phyloP scores from a whole-genome alignment of 1,284 basidiomycete species.

The Tausonia pullulans region DNA sequence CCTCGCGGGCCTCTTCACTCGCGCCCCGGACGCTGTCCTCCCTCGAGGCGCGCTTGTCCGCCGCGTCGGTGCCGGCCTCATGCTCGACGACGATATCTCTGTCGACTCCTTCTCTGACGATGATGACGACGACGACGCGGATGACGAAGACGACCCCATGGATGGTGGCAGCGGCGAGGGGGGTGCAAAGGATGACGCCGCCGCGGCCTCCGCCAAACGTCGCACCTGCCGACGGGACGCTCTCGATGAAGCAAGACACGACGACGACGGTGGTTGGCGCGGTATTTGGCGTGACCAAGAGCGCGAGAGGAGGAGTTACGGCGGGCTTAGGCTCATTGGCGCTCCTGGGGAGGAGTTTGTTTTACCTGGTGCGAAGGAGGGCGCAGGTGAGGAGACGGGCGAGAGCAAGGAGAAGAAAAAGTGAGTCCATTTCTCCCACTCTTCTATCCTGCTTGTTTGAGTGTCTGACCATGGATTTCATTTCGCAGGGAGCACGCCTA shows the following conservation, averaged over 20 bases:
- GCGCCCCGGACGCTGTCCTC: neutral
- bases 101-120: neutral
- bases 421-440: neutral
- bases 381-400: neutral
- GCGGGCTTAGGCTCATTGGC: too few relatives aligned
- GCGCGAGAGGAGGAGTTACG: neutral
- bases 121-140: neutral
- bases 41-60: neutral
- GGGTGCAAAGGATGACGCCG: neutral
- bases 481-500: conserved; percentile 7
- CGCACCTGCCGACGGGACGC: too few relatives aligned
- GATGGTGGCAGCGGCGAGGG: neutral
- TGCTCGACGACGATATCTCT: neutral
- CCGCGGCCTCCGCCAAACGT: neutral
- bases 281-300: neutral
- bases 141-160: neutral
- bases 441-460: neutral
- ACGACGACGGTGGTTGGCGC: neutral
- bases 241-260: too few relatives aligned
- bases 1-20: neutral
- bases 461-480: neutral
- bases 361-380: neutral
- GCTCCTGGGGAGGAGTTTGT: too few relatives aligned
- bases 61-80: neutral
- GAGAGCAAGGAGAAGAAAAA: conserved; percentile 6